Evolutionary conservation across 2,329 filamentous ascomycete species (phyloP).

Genomic region (Apiospora malaysiana): DNA sequence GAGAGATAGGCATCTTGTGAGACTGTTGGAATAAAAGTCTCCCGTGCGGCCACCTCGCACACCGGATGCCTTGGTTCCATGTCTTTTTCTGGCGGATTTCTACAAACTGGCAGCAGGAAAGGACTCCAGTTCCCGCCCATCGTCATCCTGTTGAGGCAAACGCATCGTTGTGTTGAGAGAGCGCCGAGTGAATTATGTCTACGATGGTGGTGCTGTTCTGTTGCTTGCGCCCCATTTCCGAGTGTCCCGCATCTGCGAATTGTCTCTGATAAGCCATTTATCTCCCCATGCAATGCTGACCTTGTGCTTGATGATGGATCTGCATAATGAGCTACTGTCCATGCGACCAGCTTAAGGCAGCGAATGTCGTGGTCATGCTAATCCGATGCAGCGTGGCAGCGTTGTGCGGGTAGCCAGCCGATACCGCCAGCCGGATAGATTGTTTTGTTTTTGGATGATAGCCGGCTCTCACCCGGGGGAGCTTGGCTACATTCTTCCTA

Average conservation of each 20-base stretch:
- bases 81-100: neutral
- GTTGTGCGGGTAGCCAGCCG: constrained; percentile 3
- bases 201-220: neutral
- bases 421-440: constrained; percentile 1
- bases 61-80: neutral
- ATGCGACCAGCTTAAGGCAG: neutral
- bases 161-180: neutral
- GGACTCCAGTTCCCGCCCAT: neutral
- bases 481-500: constrained; percentile 15
- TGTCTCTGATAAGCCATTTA: neutral
- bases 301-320: neutral
- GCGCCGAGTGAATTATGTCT: neutral
- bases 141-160: neutral
- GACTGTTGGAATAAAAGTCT: neutral
- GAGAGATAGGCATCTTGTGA: constrained; percentile 11
- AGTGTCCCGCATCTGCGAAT: neutral
- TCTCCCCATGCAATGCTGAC: neutral
- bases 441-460: constrained; percentile 12
- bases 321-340: neutral
- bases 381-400: constrained; percentile 2
- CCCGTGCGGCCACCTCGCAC: neutral
- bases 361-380: neutral
- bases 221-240: neutral
- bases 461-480: neutral
- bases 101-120: neutral